Base-by-base conservation (phyloP, 164 flowering plant genomes). In the Stephania yunnanensis region DNA sequence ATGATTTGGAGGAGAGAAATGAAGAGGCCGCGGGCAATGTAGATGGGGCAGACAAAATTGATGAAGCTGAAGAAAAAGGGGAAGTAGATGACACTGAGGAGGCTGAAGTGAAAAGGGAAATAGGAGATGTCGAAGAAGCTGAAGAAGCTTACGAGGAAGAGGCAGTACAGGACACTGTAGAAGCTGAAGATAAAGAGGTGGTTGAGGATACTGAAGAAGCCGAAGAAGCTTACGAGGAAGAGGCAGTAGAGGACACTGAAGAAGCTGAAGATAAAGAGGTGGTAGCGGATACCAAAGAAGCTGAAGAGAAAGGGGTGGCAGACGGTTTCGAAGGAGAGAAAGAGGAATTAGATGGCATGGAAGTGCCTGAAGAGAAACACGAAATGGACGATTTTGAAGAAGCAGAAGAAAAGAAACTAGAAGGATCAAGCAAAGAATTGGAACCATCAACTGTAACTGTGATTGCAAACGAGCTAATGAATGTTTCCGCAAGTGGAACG, bases 11-110 rank as follows among this genome's bases (percentile, higher is more conserved):
- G 13, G 71, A 74, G 68, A 71, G 67, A 25, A 71, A 19, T 15
- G 75, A 67, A 64, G 69, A 46, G 12, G 69, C 9, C 13, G 19
- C 19, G 46, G 53, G 48, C 70, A 61, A 67, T 68, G 52, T 36
- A 65, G 53, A 74, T 66, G 71, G 46, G 58, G 20, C 52, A 20
- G 77, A 66, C 42, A 46, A 19, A 0, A 68, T 1, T 3, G 31
- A 68, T 36, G 71, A 65, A 7, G 61, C 45, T 58, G 53, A 50
- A 31, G 70, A 70, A 10, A 53, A 22, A 52, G 71, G 68, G 31
- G 36, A 70, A n/a, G 48, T 69, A 44, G 17, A 67, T 67, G 31
- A 6, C n/a, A 66, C 9, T 11, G 53, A 11, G 44, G 70, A 68
- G 50, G 22, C 25, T 25, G 70, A 74, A 25, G 71, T 7, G n/a